These are phyloP conservation scores for Tolypocladium inflatum DNA, from an alignment of 2,329 filamentous ascomycete species.

Conservation along the genomic window DNA sequence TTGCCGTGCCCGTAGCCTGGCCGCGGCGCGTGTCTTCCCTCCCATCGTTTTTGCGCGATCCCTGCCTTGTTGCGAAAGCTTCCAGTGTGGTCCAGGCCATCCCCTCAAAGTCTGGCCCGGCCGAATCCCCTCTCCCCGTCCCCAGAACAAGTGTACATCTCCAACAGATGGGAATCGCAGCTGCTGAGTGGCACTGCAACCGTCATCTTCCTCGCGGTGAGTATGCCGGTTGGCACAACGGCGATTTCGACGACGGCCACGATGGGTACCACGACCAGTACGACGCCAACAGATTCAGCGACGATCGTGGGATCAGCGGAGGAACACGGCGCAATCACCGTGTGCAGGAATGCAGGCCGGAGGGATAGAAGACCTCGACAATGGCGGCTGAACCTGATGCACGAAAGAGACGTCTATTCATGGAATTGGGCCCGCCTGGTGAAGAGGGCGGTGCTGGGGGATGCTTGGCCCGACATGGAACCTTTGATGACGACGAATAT, in stretches of 20 bases:
- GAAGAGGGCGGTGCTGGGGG: not conserved
- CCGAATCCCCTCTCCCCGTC: constrained; percentile 18
- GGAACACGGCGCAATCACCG: not conserved
- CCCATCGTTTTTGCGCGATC: constrained; percentile 20
- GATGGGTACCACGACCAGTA: constrained; percentile 6
- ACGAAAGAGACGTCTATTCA: not conserved
- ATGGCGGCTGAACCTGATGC: not conserved
- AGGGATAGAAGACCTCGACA: constrained; percentile 2
- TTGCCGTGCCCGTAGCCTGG: constrained; percentile 27
- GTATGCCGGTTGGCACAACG: constrained; percentile 23
- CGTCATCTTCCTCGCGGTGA: constrained; percentile 40
- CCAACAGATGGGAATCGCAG: constrained; percentile 3
- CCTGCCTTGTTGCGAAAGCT: constrained; percentile 15
- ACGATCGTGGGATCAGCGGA: not conserved
- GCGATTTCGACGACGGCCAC: constrained; percentile 18
- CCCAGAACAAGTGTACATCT: constrained; percentile 10
- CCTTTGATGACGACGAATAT: not conserved
- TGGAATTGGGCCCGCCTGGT: not conserved
- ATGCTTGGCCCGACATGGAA: not conserved
- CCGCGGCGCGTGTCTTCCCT: constrained; percentile 35
- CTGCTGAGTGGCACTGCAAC: constrained; percentile 11
- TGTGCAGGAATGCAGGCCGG: not conserved
- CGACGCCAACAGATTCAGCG: constrained; percentile 4
- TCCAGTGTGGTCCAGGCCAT: constrained; percentile 21
- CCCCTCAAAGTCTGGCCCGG: constrained; percentile 17